phyloP scores from a whole-genome alignment of 257 asterid genomes.

The Solanum pimpinellifolium region DNA sequence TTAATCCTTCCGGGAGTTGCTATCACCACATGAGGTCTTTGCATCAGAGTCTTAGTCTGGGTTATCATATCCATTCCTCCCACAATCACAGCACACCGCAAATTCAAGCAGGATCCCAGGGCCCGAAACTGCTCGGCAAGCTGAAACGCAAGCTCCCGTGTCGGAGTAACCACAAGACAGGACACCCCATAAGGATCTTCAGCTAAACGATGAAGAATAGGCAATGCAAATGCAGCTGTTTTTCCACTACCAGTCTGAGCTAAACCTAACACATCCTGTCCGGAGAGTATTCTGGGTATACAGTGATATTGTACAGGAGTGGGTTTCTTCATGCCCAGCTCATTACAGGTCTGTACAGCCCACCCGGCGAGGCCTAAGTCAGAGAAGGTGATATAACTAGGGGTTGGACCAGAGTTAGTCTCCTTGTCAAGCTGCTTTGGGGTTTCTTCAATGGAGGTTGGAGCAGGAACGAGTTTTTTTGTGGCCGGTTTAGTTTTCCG shows the following conservation, averaged over 20 bases:
- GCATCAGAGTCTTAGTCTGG: constrained; percentile 60
- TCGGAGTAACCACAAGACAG: constrained; percentile 83
- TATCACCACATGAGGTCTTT: constrained; percentile 80
- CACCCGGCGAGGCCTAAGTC: constrained; percentile 82
- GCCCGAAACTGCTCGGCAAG: constrained; percentile 94
- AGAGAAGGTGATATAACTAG: constrained; percentile 44
- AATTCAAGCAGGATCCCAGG: constrained; percentile 60
- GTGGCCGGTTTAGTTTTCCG: constrained; percentile 11
- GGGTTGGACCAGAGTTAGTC: constrained; percentile 43
- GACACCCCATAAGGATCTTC: constrained; percentile 78
- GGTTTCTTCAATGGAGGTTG: background rate
- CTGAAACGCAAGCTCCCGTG: constrained; percentile 84
- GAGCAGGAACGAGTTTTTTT: background rate
- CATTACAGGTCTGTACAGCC: constrained; percentile 73
- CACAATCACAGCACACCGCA: constrained; percentile 63
- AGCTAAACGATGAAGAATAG: constrained; percentile 67
- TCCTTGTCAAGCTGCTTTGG: constrained; percentile 29
- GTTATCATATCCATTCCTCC: constrained; percentile 92
- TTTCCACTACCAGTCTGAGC: constrained; percentile 97
- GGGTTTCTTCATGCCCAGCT: constrained; percentile 77
- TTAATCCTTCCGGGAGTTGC: constrained; percentile 96
- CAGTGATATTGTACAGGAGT: constrained; percentile 91
- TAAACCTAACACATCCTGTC: constrained; percentile 78
- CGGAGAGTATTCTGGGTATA: constrained; percentile 73
- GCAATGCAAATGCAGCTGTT: constrained; percentile 91